Percentiles rank a stretch among this genome's conserved stretches.
Conservation (phyloP, 1,284 basidiomycete genomes). For the Sporisorium sorghi region DNA sequence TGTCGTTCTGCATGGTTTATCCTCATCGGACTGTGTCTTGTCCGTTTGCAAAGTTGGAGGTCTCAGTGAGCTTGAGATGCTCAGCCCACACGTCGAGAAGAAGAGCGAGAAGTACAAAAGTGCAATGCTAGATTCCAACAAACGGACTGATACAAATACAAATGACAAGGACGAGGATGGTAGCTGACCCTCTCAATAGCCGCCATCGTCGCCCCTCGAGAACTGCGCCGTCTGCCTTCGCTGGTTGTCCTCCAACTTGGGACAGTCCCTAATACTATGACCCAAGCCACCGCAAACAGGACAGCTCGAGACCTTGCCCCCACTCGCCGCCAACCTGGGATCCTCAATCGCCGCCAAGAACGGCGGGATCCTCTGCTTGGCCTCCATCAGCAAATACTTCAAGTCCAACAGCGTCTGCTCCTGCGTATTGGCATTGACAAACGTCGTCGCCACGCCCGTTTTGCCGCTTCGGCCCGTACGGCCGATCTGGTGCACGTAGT, state of each 20-base stretch:
- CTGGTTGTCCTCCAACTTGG: conserved; percentile 94
- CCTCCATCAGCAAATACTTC: conserved; percentile 96
- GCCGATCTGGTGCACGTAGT: conserved; percentile 87
- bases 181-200: conserved; percentile 11
- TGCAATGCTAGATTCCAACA: background rate
- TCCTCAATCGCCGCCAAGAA: conserved; percentile 93
- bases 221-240: conserved; percentile 70
- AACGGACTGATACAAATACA: conserved; percentile 21
- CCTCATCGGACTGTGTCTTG: background rate
- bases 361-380: conserved; percentile 97
- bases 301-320: conserved; percentile 84
- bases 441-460: conserved; percentile 99
- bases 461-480: conserved; percentile 97
- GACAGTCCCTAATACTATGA: conserved; percentile 91
- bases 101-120: background rate
- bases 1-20: conserved; percentile 48
- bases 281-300: conserved; percentile 98
- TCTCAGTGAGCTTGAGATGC: background rate
- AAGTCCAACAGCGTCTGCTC: conserved; percentile 96
- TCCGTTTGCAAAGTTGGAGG: background rate
- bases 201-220: conserved; percentile 41
- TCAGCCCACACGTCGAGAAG: no score
- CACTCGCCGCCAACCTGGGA: conserved; percentile 76
- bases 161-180: no score
- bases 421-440: conserved; percentile 95